Conservation (phyloP, 2,329 filamentous ascomycete species). For the Fusarium torulosum region DNA sequence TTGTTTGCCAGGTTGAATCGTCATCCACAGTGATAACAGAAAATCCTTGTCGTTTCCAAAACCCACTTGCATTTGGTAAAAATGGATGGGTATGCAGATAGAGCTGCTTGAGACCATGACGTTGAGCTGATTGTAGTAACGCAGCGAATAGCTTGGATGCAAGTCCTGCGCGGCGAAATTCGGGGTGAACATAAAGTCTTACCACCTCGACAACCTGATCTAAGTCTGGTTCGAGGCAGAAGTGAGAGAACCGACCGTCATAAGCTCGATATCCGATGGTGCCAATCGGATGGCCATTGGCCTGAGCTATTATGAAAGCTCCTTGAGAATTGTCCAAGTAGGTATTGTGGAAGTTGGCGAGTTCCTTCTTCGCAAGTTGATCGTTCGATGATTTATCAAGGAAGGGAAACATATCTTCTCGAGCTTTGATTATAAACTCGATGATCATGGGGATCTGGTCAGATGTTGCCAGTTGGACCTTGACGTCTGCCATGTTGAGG, state of each 20-base stretch:
- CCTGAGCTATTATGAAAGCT: slow-evolving; percentile 38
- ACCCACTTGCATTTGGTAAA: slow-evolving; percentile 42
- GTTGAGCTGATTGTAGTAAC: slow-evolving; percentile 32
- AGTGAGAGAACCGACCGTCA: slow-evolving; percentile 44
- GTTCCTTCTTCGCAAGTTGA: slow-evolving; percentile 34
- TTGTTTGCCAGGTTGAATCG: slow-evolving; percentile 48
- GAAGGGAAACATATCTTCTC: slow-evolving; percentile 49
- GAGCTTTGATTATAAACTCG: slow-evolving; percentile 42
- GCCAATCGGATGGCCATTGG: slow-evolving; percentile 36
- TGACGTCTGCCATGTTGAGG: slow-evolving; percentile 11
- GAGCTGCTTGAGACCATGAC: slow-evolving; percentile 33
- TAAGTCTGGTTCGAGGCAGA: slow-evolving; percentile 25
- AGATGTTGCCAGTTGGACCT: slow-evolving; percentile 26
- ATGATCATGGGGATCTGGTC: slow-evolving; percentile 45
- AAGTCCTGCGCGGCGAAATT: slow-evolving; percentile 46
- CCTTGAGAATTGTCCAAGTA: slow-evolving; percentile 45
- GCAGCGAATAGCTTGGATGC: slow-evolving; percentile 43
- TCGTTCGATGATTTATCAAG: slow-evolving; percentile 36
- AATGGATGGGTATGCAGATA: slow-evolving; percentile 51
- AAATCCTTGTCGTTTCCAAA: slow-evolving; percentile 48
- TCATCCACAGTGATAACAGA: slow-evolving; percentile 37
- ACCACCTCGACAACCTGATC: slow-evolving; percentile 46
- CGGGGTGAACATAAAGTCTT: slow-evolving; percentile 47
- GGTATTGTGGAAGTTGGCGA: slow-evolving; percentile 35
- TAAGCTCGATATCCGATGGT: slow-evolving; percentile 47